These are phyloP conservation scores for Salvia miltiorrhiza DNA, from an alignment of 257 asterid genomes.

Conservation along the genomic window DNA sequence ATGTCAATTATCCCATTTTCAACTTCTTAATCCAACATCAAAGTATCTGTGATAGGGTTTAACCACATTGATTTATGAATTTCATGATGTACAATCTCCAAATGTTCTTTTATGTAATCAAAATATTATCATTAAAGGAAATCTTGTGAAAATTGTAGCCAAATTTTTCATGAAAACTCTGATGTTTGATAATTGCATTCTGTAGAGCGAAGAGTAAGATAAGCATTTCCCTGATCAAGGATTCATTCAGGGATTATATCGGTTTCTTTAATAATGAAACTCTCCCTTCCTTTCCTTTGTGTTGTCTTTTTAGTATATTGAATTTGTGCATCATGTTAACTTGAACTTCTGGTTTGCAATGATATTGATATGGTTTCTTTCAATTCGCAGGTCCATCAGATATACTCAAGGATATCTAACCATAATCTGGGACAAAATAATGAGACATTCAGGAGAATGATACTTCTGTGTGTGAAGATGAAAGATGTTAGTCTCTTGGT, in stretches of 20 bases:
- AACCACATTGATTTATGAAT: neutral
- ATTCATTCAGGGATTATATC: neutral
- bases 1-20: neutral
- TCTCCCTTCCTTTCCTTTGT: neutral
- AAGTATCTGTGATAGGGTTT: neutral
- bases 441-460: conserved; percentile 74
- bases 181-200: neutral
- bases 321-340: conserved; percentile 11
- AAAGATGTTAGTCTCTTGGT: conserved; percentile 61
- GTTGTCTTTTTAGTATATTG: neutral
- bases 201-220: neutral
- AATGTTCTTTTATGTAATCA: neutral
- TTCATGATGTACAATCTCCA: neutral
- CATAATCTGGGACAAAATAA: conserved; percentile 49
- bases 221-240: neutral
- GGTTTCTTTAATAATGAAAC: neutral
- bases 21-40: neutral
- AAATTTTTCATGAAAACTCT: neutral
- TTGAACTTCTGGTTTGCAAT: conserved; percentile 19
- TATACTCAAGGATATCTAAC: conserved; percentile 48
- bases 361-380: conserved; percentile 23
- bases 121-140: neutral
- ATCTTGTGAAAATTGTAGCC: conserved; percentile 1
- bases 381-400: conserved; percentile 59
- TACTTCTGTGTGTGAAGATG: conserved; percentile 63